Base-by-base conservation (phyloP, 2,329 filamentous ascomycete genomes). In the Alternaria viburni region DNA sequence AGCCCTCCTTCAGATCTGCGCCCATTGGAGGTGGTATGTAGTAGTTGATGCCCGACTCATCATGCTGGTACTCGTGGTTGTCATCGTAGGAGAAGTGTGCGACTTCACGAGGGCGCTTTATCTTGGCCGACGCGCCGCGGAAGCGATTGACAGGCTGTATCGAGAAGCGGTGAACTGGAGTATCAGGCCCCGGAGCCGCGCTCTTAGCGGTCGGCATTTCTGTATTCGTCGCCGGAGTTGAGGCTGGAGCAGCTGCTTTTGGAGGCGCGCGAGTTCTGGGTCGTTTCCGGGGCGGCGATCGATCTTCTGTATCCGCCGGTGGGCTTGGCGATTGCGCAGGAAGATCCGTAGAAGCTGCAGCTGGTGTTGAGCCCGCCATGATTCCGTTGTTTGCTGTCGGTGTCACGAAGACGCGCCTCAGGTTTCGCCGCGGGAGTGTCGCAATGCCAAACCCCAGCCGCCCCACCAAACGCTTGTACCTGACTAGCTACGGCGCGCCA, bases 81-180 rank as follows among this genome's bases (percentile, higher is more conserved):
- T 93, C 88, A 77, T 98, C 93, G 80, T 96, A 98, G 9, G 95
- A 98, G 81, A 98, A 99, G 81, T 87, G 93, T 5, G 95, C 88
- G 68, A 99, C 92, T 83, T 99, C 96, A 90, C 95, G 68, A 7
- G 74, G 77, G 25, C 75, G 73, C 57, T 77, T 76, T 45, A 79
- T 78, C 62, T 69, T 76, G 11, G 76, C 74, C 6, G 76, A 77
- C 17, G 74, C 67, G 43, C 76, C 74, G 44, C 74, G 73, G 46
- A 79, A 79, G 52, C 75, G 77, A 17, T 72, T 57, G n/a, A 78
- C 64, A 2, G 75, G 76, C 36, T 78, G 72, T 43, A 79, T 72
- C 5, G 69, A 62, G 62, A 79, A 79, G 28, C 66, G 68, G 8
- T 71, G 57, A 10, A 67, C 60, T n/a, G 56, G 50, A 0, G 23